These are phyloP conservation scores for Xerocomus brunneocitrinus DNA, from an alignment of 768 basidiomycete species.

Conservation along the genomic window DNA sequence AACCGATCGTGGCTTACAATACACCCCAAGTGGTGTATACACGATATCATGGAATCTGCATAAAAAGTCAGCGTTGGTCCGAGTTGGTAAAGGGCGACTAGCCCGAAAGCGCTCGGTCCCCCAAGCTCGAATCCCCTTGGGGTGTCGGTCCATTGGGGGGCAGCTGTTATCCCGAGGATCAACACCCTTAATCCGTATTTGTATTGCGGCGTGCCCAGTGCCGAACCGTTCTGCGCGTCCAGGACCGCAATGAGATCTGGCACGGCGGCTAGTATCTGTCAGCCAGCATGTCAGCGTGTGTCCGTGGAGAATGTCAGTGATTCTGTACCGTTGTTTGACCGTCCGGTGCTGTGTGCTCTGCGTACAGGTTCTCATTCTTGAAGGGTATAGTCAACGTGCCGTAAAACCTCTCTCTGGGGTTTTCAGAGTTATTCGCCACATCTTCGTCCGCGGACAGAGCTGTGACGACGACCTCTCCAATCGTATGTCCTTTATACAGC, in stretches of 20 bases:
- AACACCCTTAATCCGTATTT: constrained; percentile 57
- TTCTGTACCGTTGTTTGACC: constrained; percentile 19
- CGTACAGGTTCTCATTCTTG: constrained; percentile 59
- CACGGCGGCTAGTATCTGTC: constrained; percentile 49
- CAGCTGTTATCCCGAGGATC: constrained; percentile 44
- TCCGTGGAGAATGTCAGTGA: not conserved
- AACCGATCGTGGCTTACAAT: constrained; percentile 41
- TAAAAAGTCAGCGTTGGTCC: constrained; percentile 6
- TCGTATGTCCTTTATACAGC: constrained; percentile 37
- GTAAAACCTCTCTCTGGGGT: constrained; percentile 18
- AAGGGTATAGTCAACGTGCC: constrained; percentile 48
- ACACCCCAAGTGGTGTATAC: constrained; percentile 39
- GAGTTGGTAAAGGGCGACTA: constrained; percentile 5
- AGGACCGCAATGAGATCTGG: constrained; percentile 64
- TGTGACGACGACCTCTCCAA: constrained; percentile 34
- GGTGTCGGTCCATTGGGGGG: constrained; percentile 53
- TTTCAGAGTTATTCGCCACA: constrained; percentile 22
- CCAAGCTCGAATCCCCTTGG: constrained; percentile 46
- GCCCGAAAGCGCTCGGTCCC: constrained; percentile 54
- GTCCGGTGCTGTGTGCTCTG: constrained; percentile 35
- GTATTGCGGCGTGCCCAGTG: constrained; percentile 62
- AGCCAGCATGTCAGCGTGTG: constrained; percentile 4
- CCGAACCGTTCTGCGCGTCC: constrained; percentile 57
- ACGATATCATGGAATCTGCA: constrained; percentile 28
- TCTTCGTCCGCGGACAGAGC: constrained; percentile 27